Percentiles rank a stretch among this genome's conserved stretches.
Conservation (phyloP, 768 basidiomycete species). For the Gautieria morchelliformis region DNA sequence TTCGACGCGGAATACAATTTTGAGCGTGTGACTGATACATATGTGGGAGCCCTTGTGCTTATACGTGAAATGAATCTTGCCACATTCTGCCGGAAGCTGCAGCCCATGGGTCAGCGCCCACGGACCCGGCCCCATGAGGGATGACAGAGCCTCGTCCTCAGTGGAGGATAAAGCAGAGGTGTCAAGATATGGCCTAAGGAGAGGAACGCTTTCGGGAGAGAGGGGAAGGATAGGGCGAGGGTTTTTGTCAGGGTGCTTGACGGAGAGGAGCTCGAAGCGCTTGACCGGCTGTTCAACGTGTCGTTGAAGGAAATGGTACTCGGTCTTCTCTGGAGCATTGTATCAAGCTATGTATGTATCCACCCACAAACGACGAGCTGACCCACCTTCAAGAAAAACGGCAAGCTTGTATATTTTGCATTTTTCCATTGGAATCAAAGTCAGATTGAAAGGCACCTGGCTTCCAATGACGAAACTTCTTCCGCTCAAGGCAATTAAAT, state of each 20-base stretch:
- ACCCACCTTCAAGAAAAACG: conserved; percentile 72
- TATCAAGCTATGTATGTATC: neutral
- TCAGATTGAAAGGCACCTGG: conserved; percentile 66
- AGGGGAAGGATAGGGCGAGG: conserved; percentile 65
- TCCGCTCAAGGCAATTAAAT: conserved; percentile 63
- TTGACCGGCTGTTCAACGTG: conserved; percentile 57
- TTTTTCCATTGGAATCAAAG: conserved; percentile 76
- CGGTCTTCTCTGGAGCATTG: conserved; percentile 48
- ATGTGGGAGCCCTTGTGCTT: conserved; percentile 71
- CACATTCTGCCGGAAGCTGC: conserved; percentile 57
- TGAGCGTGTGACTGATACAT: conserved; percentile 64
- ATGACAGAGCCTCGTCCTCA: conserved; percentile 29
- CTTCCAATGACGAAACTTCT: conserved; percentile 80
- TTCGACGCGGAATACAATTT: conserved; percentile 76
- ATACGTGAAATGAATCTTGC: conserved; percentile 64
- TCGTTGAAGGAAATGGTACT: conserved; percentile 67
- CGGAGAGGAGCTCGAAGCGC: conserved; percentile 49
- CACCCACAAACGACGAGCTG: neutral
- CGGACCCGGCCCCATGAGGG: conserved; percentile 71
- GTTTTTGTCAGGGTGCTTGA: conserved; percentile 49
- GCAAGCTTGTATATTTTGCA: conserved; percentile 69
- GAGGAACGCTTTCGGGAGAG: conserved; percentile 43
- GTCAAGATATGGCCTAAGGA: conserved; percentile 10
- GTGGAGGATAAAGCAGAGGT: conserved; percentile 14
- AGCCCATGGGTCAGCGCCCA: conserved; percentile 73